Evolutionary conservation across 2,329 filamentous ascomycete species (phyloP).

Genomic region (Phyllosticta citrichinensis): DNA sequence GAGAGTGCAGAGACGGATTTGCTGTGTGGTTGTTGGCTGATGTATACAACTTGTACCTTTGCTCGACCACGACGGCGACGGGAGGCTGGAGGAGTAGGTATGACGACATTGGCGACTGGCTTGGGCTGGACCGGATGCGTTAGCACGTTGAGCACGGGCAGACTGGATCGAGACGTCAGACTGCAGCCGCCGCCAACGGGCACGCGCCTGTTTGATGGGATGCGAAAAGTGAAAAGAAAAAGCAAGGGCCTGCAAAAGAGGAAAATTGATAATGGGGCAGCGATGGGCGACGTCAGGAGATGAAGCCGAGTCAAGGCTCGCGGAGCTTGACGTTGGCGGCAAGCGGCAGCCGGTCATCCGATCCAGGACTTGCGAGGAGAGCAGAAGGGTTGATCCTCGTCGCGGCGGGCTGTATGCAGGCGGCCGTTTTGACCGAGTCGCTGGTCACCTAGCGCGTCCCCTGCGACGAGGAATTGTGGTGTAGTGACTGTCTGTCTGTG

Average conservation of each 20-base stretch:
- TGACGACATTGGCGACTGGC: constrained; percentile 5
- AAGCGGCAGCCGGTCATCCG: not conserved
- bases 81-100: not conserved
- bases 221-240: not conserved
- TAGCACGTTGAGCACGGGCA: not conserved
- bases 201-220: not conserved
- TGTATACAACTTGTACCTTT: not conserved
- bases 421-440: not conserved
- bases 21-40: not conserved
- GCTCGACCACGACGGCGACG: not conserved
- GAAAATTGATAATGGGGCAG: not conserved
- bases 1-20: not conserved
- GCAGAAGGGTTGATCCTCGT: not conserved
- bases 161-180: not conserved
- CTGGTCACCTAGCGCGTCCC: not conserved
- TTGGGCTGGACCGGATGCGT: not conserved
- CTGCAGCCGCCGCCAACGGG: not conserved
- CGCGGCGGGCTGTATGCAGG: not conserved
- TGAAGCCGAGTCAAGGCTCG: not conserved
- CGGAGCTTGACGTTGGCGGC: not conserved
- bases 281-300: not conserved
- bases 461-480: not conserved
- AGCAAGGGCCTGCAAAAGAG: not conserved
- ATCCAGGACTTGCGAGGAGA: not conserved
- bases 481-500: not conserved